phyloP scores from a whole-genome alignment of 2,329 filamentous ascomycete species.

The Colletotrichum camelliae region DNA sequence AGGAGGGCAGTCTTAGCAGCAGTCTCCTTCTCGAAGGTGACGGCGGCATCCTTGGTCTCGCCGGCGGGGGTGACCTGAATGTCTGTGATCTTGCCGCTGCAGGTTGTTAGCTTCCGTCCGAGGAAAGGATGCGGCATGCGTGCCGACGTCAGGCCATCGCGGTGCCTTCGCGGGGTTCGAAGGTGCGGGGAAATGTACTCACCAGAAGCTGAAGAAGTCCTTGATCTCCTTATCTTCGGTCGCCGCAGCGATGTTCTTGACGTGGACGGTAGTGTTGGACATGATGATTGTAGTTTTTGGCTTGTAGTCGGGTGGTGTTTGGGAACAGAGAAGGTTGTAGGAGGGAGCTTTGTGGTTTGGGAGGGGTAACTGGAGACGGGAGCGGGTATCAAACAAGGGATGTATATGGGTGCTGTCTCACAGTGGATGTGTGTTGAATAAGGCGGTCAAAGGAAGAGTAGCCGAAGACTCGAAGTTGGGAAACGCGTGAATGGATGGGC shows the following conservation, averaged over 20 bases:
- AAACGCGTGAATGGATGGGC: neutral
- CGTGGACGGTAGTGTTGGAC: slow-evolving; percentile 75
- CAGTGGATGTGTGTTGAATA: neutral
- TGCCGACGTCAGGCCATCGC: neutral
- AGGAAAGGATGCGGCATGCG: neutral
- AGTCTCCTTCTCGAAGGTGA: slow-evolving; percentile 95
- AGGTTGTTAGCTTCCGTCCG: slow-evolving; percentile 6
- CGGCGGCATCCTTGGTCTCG: slow-evolving; percentile 81
- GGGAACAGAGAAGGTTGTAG: neutral
- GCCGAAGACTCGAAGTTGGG: neutral
- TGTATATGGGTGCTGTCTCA: slow-evolving; percentile 1
- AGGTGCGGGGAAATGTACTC: slow-evolving; percentile 36
- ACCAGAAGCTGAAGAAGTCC: slow-evolving; percentile 98
- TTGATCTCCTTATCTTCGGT: slow-evolving; percentile 90
- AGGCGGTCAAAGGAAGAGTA: neutral
- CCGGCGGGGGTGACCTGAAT: slow-evolving; percentile 76
- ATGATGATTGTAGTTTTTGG: slow-evolving; percentile 42
- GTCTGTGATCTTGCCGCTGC: slow-evolving; percentile 87
- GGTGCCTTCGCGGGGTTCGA: neutral
- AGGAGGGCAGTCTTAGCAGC: slow-evolving; percentile 96
- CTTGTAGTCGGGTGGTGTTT: neutral
- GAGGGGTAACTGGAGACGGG: slow-evolving; percentile 15
- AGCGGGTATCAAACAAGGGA: slow-evolving; percentile 15
- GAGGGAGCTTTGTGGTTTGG: slow-evolving; percentile 11
- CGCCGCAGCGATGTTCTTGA: slow-evolving; percentile 83